Base-by-base conservation (phyloP, 2,329 filamentous ascomycete species). In the Talaromyces sp. region DNA sequence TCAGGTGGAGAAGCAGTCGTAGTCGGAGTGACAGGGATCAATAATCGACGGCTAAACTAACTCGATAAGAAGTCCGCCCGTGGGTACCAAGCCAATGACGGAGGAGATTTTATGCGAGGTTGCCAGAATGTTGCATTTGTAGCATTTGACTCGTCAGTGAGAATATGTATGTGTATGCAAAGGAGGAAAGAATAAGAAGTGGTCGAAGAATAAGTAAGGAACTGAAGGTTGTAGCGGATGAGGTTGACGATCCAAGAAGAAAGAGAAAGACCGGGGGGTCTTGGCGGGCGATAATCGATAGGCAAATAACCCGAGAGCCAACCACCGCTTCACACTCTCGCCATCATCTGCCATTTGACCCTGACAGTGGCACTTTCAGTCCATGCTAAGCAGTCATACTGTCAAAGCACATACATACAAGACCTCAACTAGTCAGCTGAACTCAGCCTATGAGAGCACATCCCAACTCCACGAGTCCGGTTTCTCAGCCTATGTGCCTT, bases 41-140 rank as follows among this genome's bases (percentile, higher is more conserved):
- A 45, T 59, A 59, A 41, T 59, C 37, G 56, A 45, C 56, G 56
- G 52, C 52, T 56, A 39, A 56, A 35, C 50, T 54, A 54, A 54
- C 33, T 56, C n/a, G 31, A 56, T 39, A 39, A 54, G 27, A 54
- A 22, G 31, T 59, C 54, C 22, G 56, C 33, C 37, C 27, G 39
- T 59, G 37, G 37, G 56, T 39, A 22, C 39, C 25, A 27, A 27
- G 37, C 15, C 56, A 43, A 33, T 58, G 19, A 15, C 33, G 11
- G 39, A 59, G 33, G 15, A 39, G 10, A n/a, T 31, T 11, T 27
- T 17, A 59, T 45, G 56, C 52, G 33, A 37, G n/a, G 10, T 37
- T 19, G 33, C 6, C 11, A 56, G 52, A 39, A 11, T 7, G 52
- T n/a, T 52, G 49, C 27, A 52, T 52, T 13, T 33, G 7, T 37